Percentiles rank a stretch among this genome's conserved stretches.
These are phyloP conservation scores for Xylaria sp. DNA, from an alignment of 2,329 filamentous ascomycete genomes.

Conservation along the genomic window DNA sequence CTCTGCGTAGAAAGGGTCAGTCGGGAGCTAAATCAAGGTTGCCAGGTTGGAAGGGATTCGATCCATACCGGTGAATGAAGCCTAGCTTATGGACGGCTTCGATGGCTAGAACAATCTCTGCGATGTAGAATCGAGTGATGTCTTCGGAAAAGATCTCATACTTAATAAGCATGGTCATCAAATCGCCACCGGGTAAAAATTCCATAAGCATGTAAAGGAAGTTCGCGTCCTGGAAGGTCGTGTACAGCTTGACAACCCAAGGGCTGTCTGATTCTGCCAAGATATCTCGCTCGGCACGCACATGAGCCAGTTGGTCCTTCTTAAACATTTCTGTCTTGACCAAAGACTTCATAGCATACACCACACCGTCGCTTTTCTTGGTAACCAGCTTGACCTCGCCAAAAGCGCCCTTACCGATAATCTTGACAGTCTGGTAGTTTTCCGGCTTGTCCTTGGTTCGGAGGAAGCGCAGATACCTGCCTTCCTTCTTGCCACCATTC, in stretches of 20 bases:
- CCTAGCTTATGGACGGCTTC: slow-evolving; percentile 98
- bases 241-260: slow-evolving; percentile 98
- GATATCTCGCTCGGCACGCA: slow-evolving; percentile 97
- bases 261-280: slow-evolving; percentile 98
- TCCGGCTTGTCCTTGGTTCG: slow-evolving; percentile 92
- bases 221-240: slow-evolving; percentile 95
- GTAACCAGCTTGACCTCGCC: slow-evolving; percentile 98
- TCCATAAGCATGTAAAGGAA: slow-evolving; percentile 99
- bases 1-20: slow-evolving; percentile 73
- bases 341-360: slow-evolving; percentile 97
- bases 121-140: slow-evolving; percentile 99
- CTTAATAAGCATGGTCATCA: slow-evolving; percentile 99
- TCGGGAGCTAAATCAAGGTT: neutral
- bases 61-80: slow-evolving; percentile 92
- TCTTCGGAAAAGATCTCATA: slow-evolving; percentile 99
- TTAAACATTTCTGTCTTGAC: slow-evolving; percentile 99
- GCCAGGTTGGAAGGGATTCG: slow-evolving; percentile 45
- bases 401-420: slow-evolving; percentile 98
- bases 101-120: slow-evolving; percentile 97
- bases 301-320: slow-evolving; percentile 97
- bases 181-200: slow-evolving; percentile 94
- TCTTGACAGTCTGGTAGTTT: slow-evolving; percentile 96
- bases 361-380: slow-evolving; percentile 94
- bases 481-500: slow-evolving; percentile 86
- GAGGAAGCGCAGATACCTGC: slow-evolving; percentile 91